Conservation (phyloP, 345 rosid species). For the Ceriops zippeliana region DNA sequence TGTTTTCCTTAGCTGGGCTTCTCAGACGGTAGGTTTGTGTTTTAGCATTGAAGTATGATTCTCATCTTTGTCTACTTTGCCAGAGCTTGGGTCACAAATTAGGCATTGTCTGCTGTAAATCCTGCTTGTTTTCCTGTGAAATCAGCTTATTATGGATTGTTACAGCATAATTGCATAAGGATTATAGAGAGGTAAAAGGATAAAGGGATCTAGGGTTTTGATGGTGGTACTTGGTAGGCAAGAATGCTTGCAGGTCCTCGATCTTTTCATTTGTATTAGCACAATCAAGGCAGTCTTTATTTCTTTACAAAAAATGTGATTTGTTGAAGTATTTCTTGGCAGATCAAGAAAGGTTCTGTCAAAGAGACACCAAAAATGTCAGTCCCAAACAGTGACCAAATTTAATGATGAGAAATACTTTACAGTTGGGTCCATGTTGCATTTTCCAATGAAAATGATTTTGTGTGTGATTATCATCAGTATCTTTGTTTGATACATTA, state of each 20-base stretch:
- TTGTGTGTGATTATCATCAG: background rate
- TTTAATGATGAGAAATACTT: background rate
- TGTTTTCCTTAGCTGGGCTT: background rate
- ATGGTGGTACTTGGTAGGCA: background rate
- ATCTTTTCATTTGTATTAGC: background rate
- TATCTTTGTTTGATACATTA: no score
- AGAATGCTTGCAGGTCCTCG: background rate
- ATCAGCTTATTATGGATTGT: no score
- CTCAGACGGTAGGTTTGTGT: no score
- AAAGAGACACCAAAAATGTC: background rate
- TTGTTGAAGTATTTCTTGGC: background rate
- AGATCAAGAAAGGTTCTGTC: background rate
- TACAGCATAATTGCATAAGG: no score
- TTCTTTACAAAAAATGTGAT: background rate
- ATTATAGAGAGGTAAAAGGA: no score
- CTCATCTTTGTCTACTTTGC: background rate
- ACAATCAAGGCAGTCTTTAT: background rate
- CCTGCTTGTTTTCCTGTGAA: background rate
- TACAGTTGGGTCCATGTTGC: background rate
- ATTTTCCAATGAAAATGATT: background rate
- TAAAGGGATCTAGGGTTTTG: background rate
- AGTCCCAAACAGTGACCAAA: background rate
- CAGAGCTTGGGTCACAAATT: background rate
- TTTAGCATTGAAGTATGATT: background rate
- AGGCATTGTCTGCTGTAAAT: background rate